A percentile compares a stretch with the other conserved stretches of the same genome.
Conservation (phyloP, 1,139 yeast genomes). For the Hemisphaericaspora xylofermentans region DNA sequence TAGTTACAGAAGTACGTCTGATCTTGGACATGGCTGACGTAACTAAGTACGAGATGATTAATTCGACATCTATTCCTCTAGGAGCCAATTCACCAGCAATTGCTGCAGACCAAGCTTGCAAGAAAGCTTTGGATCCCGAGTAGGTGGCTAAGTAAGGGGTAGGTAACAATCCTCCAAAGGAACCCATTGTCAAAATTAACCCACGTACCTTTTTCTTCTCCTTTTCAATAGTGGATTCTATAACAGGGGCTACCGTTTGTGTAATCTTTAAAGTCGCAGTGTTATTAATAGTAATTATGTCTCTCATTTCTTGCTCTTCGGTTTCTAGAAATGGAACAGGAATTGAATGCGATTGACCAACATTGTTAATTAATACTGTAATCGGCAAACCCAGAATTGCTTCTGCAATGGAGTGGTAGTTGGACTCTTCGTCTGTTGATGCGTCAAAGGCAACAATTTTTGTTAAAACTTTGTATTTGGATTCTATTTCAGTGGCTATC, state of each 20-base stretch:
- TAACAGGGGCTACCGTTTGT: conserved; percentile 67
- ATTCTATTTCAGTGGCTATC: conserved; percentile 62
- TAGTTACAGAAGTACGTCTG: conserved; percentile 66
- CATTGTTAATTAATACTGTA: conserved; percentile 82
- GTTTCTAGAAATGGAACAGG: conserved; percentile 94
- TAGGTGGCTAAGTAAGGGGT: conserved; percentile 90
- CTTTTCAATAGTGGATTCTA: conserved; percentile 50
- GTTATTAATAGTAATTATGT: conserved; percentile 83
- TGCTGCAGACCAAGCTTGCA: conserved; percentile 90
- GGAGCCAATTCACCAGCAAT: conserved; percentile 80
- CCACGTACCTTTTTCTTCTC: conserved; percentile 51
- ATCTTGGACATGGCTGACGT: conserved; percentile 96
- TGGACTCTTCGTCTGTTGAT: conserved; percentile 50
- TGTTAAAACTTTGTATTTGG: conserved; percentile 61
- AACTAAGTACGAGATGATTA: conserved; percentile 86
- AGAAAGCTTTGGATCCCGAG: conserved; percentile 93
- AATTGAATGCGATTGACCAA: conserved; percentile 90
- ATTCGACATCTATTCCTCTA: conserved; percentile 77
- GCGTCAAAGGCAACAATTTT: conserved; percentile 79
- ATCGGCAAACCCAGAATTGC: conserved; percentile 56
- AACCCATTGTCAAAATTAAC: conserved; percentile 89
- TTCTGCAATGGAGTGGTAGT: conserved; percentile 48
- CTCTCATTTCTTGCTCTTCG: conserved; percentile 64
- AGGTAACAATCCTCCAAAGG: conserved; percentile 92
- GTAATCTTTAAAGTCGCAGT: conserved; percentile 83